Conservation (phyloP, 129 eudicot species). For the Flaveria ramosissima region DNA sequence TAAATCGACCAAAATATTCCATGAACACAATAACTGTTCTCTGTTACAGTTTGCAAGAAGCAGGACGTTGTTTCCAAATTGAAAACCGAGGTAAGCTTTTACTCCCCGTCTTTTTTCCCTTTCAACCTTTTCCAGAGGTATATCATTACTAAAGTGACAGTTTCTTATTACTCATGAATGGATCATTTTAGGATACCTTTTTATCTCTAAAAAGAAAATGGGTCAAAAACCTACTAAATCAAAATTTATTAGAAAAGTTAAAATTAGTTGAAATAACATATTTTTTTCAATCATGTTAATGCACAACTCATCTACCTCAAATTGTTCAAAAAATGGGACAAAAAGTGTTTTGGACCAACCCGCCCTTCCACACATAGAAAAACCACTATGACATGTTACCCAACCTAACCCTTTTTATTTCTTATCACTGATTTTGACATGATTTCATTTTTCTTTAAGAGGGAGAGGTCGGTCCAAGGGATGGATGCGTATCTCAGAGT, state of each 20-base stretch:
- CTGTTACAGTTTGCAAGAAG: slow-evolving; percentile 75
- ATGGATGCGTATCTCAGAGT: slow-evolving; percentile 72
- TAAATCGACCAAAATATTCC: background rate
- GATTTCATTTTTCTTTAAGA: slow-evolving; percentile 40
- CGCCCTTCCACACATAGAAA: background rate
- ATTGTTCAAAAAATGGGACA: background rate
- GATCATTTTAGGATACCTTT: background rate
- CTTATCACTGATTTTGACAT: background rate
- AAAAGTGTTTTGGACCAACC: background rate
- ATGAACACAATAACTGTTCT: slow-evolving; percentile 17
- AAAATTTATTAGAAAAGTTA: background rate
- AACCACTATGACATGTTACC: background rate
- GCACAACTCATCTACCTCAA: background rate
- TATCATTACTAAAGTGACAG: background rate
- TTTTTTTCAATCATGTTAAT: background rate
- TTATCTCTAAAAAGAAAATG: background rate
- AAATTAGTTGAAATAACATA: background rate
- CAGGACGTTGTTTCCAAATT: slow-evolving; percentile 68
- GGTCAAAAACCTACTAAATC: background rate
- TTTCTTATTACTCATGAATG: background rate
- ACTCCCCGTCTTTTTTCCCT: background rate
- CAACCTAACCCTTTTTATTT: background rate
- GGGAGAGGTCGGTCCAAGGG: slow-evolving; percentile 75
- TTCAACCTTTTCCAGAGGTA: slow-evolving; percentile 16
- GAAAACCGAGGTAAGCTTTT: slow-evolving; percentile 67